Base-by-base conservation (phyloP, 306 rosid species). In the Trichosanthes truncata region DNA sequence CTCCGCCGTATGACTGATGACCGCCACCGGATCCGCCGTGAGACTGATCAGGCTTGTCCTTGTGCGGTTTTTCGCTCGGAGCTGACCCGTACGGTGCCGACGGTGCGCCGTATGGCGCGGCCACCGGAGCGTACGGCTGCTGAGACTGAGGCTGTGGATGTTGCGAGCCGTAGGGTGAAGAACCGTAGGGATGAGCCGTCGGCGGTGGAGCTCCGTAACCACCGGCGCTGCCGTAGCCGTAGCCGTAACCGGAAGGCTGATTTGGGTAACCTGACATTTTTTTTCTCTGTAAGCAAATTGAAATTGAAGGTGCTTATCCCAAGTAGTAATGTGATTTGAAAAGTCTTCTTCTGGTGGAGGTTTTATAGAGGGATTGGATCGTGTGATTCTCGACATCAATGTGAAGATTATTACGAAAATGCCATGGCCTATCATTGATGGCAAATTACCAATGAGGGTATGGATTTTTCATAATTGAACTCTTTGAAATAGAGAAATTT, bases 251-350 rank as follows among this genome's bases (percentile, higher is more conserved):
- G 33, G 84, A 52, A 9, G 87, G 88, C 15, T 40, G 87, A 9
- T 86, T 82, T 14, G 83, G 83, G 76, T 89, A 86, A 14, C 93
- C 96, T 20, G 93, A 87, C 95, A 90, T 88, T 51, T 51, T 18
- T 51, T 51, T 3, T 53, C 25, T 62, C 40, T 17, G 36, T 14
- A 25, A 25, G n/a, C 5, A 43, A 11, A 43, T 4, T 5, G 35
- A 23, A 21, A 43, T 5, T 21, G 21, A 11, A 71, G n/a, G 35
- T 46, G 8, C 41, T 72, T 59, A 43, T 72, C 3, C 21, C 11
- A 57, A 25, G 4, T 4, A 17, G 51, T 5, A 17, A 45, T 9
- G 55, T 36, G 63, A 2, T 51, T 18, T 38, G 20, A 4, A 14
- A 51, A 36, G n/a, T 20, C 45, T 74, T 23, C 11, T 6, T 56